Percentiles rank a stretch among this genome's conserved stretches.
phyloP scores from a whole-genome alignment of 768 basidiomycete genomes.

The Phlegmacium glaucopus region DNA sequence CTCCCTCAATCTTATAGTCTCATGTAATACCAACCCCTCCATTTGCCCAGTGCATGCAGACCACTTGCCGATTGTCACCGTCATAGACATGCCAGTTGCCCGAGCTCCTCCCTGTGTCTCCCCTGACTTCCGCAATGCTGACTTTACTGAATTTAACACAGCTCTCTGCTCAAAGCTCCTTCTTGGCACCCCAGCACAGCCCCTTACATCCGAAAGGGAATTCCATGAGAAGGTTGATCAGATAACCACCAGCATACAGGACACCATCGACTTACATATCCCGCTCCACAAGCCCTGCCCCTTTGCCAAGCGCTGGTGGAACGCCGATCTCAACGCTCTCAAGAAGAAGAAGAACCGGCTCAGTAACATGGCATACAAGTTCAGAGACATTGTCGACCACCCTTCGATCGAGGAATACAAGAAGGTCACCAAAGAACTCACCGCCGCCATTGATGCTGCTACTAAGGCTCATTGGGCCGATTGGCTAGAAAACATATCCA shows the following conservation, averaged over 20 bases:
- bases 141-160: conserved; percentile 27
- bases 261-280: neutral
- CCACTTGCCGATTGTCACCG: conserved; percentile 29
- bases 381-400: conserved; percentile 11
- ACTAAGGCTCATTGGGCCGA: neutral
- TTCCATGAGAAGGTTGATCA: neutral
- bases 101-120: neutral
- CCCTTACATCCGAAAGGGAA: neutral
- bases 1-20: conserved; percentile 9
- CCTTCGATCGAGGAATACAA: conserved; percentile 14
- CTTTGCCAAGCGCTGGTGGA: conserved; percentile 14
- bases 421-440: neutral
- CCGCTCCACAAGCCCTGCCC: conserved; percentile 1
- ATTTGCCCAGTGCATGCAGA: conserved; percentile 20
- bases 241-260: neutral
- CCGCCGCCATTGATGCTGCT: neutral
- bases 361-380: conserved; percentile 1
- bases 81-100: conserved; percentile 17
- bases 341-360: conserved; percentile 12
- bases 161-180: conserved; percentile 9
- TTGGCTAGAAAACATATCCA: neutral
- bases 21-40: conserved; percentile 14
- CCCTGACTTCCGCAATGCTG: conserved; percentile 7
- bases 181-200: too few relatives aligned
- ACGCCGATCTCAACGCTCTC: conserved; percentile 15